Evolutionary conservation across 1,284 basidiomycete genomes (phyloP), one percentile per base, ranked within the genome.

Genomic region (Trametes pubescens): DNA sequence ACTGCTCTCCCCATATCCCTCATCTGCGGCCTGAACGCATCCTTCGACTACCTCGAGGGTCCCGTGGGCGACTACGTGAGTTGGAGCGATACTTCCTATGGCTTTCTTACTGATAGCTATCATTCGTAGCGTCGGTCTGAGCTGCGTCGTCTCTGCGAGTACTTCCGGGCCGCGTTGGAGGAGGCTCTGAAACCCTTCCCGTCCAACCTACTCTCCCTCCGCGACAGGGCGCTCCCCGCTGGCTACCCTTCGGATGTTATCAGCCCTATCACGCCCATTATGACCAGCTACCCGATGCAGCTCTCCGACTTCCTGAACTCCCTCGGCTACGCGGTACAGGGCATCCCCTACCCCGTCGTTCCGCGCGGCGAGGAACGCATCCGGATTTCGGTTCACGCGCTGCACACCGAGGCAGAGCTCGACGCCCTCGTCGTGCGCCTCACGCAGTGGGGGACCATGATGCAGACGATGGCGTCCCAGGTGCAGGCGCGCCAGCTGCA

Each of bases 311-410:
- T 86, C 72, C 86, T 95, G 29, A 80, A 83, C 46, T 69, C 75
- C 5, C 78, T 79, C n/a, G 88, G 88, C 0, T 79, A 90, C 71
- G 85, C 90, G 65, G 90, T 89, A 0, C 85, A 91, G 4, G 88
- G 92, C 0, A 94, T 96, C 54, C 88, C 86, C 22, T 88, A 86
- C 77, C 92, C 91, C 0, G 94, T 91, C 0, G 94, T 96, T 0
- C 92, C 93, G 0, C 86, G 86, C 64, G 93, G 91, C 8, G 82
- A 84, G 65, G 90, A 94, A 57, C 85, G 93, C 21, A 87, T 96
- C 7, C 78, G 94, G 0, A 84, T 95, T 24, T 95, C 94, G 74
- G 73, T 95, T n/a, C 93, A 95, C 73, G 87, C 93, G 0, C 84
- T 82, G 4, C 92, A 94, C 66, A 87, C 87, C 21, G 72, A 69